These are phyloP conservation scores for Mucor circinelloides DNA, from an alignment of 371 early-diverging fungal species.

Conservation along the genomic window DNA sequence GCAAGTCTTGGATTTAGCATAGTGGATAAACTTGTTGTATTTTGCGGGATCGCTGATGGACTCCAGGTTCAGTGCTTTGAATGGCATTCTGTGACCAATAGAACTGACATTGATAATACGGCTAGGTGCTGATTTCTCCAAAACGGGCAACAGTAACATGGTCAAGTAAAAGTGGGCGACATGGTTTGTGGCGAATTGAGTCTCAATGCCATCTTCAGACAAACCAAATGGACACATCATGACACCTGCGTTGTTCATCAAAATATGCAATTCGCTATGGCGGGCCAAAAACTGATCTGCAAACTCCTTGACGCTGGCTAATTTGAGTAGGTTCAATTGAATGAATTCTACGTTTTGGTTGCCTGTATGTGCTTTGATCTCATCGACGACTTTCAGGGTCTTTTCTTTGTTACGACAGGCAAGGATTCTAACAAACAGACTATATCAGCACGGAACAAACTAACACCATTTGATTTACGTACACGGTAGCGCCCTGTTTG, in stretches of 20 bases:
- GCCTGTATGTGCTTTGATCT: slow-evolving; percentile 56
- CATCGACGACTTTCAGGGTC: slow-evolving; percentile 49
- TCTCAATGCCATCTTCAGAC: slow-evolving; percentile 65
- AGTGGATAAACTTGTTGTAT: slow-evolving; percentile 20
- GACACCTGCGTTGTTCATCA: slow-evolving; percentile 73
- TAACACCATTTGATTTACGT: slow-evolving; percentile 7
- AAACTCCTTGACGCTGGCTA: slow-evolving; percentile 58
- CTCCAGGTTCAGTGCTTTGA: slow-evolving; percentile 30
- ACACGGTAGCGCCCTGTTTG: slow-evolving; percentile 58
- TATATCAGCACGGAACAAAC: neutral
- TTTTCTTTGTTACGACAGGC: slow-evolving; percentile 59
- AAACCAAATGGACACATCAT: slow-evolving; percentile 66
- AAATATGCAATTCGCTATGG: slow-evolving; percentile 56
- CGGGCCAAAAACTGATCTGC: slow-evolving; percentile 50
- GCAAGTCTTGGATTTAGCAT: slow-evolving; percentile 30
- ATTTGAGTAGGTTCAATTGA: slow-evolving; percentile 59
- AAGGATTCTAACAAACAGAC: slow-evolving; percentile 33
- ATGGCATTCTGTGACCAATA: slow-evolving; percentile 35
- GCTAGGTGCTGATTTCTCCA: slow-evolving; percentile 55
- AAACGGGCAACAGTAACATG: slow-evolving; percentile 60
- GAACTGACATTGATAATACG: slow-evolving; percentile 64
- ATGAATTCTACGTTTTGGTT: slow-evolving; percentile 56
- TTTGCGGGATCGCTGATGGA: slow-evolving; percentile 46
- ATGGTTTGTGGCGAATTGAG: slow-evolving; percentile 64
- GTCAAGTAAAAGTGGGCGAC: slow-evolving; percentile 78